Percentiles rank a stretch among this genome's conserved stretches.
Evolutionary conservation across 2,329 filamentous ascomycete species (phyloP).

Genomic region (Cylindrodendrum hubeiense): DNA sequence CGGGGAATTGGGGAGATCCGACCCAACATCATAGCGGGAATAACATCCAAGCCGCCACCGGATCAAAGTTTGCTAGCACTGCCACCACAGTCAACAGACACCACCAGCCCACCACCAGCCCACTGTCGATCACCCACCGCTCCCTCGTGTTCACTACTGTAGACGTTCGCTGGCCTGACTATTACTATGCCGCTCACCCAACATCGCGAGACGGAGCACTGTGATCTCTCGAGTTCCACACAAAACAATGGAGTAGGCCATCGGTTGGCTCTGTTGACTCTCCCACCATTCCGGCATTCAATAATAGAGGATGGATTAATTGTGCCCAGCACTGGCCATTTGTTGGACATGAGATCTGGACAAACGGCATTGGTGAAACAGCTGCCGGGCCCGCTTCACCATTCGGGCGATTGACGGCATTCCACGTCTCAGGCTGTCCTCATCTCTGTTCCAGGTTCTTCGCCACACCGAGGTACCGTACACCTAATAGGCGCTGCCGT

Average conservation of each 20-base stretch:
- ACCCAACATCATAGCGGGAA: background rate
- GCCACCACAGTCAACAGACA: conserved; percentile 18
- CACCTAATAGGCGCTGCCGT: conserved; percentile 8
- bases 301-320: conserved; percentile 1
- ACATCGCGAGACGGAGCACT: background rate
- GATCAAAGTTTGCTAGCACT: conserved; percentile 16
- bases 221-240: background rate
- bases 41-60: conserved; percentile 18
- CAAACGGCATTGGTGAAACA: conserved; percentile 22
- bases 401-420: conserved; percentile 1
- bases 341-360: conserved; percentile 4
- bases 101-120: conserved; percentile 9
- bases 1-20: conserved; percentile 1
- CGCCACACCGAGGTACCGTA: conserved; percentile 19
- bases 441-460: conserved; percentile 12
- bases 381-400: conserved; percentile 6
- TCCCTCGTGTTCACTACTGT: conserved; percentile 4
- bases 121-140: background rate
- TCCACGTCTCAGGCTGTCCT: conserved; percentile 14
- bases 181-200: background rate
- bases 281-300: background rate
- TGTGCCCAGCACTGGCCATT: background rate
- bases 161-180: background rate
- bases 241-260: background rate
- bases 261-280: conserved; percentile 5